Evolutionary conservation across 1,284 basidiomycete genomes (phyloP).

Genomic region (Omphalotus olearius): DNA sequence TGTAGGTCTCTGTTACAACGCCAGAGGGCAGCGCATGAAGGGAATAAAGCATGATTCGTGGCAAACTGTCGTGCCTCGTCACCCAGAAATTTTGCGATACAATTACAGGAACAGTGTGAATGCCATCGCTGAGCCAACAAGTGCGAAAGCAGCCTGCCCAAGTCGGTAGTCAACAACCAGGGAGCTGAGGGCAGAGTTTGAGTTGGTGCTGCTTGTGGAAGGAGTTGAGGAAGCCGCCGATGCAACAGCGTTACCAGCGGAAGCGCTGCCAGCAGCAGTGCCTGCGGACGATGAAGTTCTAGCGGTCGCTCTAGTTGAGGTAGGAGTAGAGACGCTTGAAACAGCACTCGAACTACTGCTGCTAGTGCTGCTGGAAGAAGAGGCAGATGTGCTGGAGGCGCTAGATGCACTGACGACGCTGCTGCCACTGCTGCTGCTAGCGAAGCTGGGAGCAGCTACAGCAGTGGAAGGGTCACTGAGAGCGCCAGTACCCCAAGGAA

Average conservation of each 20-base stretch:
- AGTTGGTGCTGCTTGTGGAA: neutral
- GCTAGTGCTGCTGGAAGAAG: conserved; percentile 21
- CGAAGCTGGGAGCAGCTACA: conserved; percentile 28
- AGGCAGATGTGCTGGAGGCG: conserved; percentile 27
- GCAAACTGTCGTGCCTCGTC: neutral
- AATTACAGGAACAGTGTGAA: conserved; percentile 5
- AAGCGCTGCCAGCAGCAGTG: conserved; percentile 1
- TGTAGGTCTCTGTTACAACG: neutral
- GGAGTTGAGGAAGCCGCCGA: conserved; percentile 1
- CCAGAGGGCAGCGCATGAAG: neutral
- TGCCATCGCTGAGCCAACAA: conserved; percentile 4
- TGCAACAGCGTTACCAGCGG: neutral
- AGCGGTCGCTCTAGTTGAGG: neutral
- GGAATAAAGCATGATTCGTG: neutral
- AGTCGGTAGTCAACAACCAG: conserved; percentile 2
- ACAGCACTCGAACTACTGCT: too few relatives aligned
- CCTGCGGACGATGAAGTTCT: neutral
- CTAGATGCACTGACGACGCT: conserved; percentile 32
- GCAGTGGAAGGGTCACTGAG: conserved; percentile 44
- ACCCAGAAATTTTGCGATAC: neutral
- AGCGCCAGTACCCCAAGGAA: conserved; percentile 70
- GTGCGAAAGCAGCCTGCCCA: neutral
- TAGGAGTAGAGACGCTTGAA: neutral
- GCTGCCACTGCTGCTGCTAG: conserved; percentile 4
- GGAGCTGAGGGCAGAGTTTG: neutral